Evolutionary conservation across 768 basidiomycete species (phyloP), one percentile per base, ranked within the genome.

Genomic region (Amanita pallidorosea): DNA sequence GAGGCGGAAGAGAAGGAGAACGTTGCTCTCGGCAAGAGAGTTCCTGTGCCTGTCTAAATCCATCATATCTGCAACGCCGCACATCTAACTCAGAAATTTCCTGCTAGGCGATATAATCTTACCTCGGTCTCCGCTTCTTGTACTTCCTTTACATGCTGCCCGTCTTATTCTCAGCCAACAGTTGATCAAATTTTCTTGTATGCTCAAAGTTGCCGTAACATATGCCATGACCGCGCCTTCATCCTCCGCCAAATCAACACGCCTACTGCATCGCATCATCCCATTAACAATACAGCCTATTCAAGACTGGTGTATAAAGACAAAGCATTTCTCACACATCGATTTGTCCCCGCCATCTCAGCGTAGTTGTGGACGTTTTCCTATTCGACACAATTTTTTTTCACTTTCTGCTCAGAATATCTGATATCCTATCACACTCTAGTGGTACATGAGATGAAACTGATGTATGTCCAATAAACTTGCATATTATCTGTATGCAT

Each of bases 1-100:
- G 74, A 76, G 61, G 58, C 65, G 34, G 73, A 75, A 48, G 80
- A 82, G 60, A 83, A 82, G 65, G 80, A 82, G 65, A 83, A 83
- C 55, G 60, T 76, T 49, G 67, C 69, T 45, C 58, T 54, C 15
- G 61, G 64, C 55, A 64, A 65, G 51, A 68, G 58, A 60, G 56
- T 70, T 53, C 65, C 69, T 20, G 57, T 58, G n/a, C 63, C 65
- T 49, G 63, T 63, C 42, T 64, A 53, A 62, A 5, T 56, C n/a
- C 62, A 31, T 62, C 50, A 60, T 6, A 22, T n/a, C 7, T 48
- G 12, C 23, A 17, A 48, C 11, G 5, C 15, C 27, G 36, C 36
- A n/a, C 47, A 49, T 49, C 37, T 27, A 27, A 8, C 47, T 38
- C 47, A 22, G 7, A 23, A 11, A 13, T 13, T 17, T 23, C 15